Percentiles rank a stretch among this genome's conserved stretches.
These are phyloP conservation scores for Guillardia theta DNA, from an alignment of 78 protist species.

Conservation along the genomic window DNA sequence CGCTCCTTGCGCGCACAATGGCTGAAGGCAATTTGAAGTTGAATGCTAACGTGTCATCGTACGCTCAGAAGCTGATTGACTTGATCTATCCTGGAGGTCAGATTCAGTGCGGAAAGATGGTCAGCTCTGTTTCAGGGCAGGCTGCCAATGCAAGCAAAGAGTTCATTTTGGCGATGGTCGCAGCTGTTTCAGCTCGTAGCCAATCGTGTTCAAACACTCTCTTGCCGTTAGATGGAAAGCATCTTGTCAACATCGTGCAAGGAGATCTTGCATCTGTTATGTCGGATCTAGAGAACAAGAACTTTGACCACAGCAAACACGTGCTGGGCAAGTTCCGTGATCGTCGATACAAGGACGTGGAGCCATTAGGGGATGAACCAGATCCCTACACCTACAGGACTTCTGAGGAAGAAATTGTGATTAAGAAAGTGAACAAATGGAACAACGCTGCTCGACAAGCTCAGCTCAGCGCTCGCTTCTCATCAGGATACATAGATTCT, in stretches of 20 bases:
- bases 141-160: neutral
- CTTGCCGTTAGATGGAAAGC: neutral
- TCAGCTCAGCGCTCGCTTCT: conserved; percentile 4
- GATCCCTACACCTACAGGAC: neutral
- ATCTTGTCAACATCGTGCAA: neutral
- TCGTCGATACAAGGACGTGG: conserved; percentile 35
- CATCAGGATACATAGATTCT: neutral
- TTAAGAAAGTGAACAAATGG: neutral
- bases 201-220: neutral
- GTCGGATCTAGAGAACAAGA: neutral
- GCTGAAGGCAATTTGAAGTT: neutral
- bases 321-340: neutral
- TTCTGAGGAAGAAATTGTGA: neutral
- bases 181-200: neutral
- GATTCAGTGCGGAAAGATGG: neutral
- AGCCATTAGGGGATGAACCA: conserved; percentile 22
- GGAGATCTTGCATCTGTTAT: neutral
- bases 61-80: neutral
- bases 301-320: neutral
- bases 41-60: neutral
- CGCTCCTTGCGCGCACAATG: neutral
- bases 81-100: neutral
- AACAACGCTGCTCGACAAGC: neutral
- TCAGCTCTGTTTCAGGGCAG: no score
- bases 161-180: neutral